A percentile compares a stretch with the other conserved stretches of the same genome.
These are phyloP conservation scores for Crithidia expoeki DNA, from an alignment of 208 protist genomes.

Conservation along the genomic window DNA sequence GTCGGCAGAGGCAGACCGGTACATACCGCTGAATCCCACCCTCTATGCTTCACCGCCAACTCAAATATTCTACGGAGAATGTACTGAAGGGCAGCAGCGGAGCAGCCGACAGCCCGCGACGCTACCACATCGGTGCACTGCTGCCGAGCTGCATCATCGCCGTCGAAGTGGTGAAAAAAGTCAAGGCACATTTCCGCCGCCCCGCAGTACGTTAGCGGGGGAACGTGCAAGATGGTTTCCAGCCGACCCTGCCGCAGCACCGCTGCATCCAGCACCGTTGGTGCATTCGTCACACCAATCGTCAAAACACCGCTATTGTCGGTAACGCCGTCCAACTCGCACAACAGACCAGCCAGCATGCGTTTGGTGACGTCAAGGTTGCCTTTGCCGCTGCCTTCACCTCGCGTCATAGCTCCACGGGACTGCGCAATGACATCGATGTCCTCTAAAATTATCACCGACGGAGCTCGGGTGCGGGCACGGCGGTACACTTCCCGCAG, in stretches of 20 bases:
- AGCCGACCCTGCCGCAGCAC: slow-evolving; percentile 96
- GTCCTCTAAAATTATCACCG: slow-evolving; percentile 88
- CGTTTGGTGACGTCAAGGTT: slow-evolving; percentile 70
- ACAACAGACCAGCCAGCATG: slow-evolving; percentile 96
- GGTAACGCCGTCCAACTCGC: slow-evolving; percentile 97
- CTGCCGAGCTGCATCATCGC: background rate
- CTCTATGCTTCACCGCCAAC: slow-evolving; percentile 10
- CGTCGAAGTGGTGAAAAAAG: slow-evolving; percentile 67
- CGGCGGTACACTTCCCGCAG: slow-evolving; percentile 77
- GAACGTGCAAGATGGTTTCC: slow-evolving; percentile 77
- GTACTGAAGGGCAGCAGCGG: slow-evolving; percentile 53
- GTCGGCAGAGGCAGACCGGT: slow-evolving; percentile 8
- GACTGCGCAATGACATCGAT: slow-evolving; percentile 81
- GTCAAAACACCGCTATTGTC: slow-evolving; percentile 90
- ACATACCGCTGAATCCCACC: slow-evolving; percentile 3
- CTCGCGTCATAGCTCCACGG: slow-evolving; percentile 43
- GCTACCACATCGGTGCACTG: slow-evolving; percentile 37
- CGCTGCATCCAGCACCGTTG: slow-evolving; percentile 91
- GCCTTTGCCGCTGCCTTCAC: slow-evolving; percentile 12
- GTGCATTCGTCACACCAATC: slow-evolving; percentile 84
- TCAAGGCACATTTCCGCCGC: slow-evolving; percentile 48
- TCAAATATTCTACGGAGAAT: slow-evolving; percentile 75
- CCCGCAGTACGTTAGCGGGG: slow-evolving; percentile 53
- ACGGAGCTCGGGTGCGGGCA: slow-evolving; percentile 62
- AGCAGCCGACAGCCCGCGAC: slow-evolving; percentile 41